Percentiles rank a stretch among this genome's conserved stretches.
These are phyloP conservation scores for Rubroshorea leprosula DNA, from an alignment of 345 rosid genomes.

Conservation along the genomic window DNA sequence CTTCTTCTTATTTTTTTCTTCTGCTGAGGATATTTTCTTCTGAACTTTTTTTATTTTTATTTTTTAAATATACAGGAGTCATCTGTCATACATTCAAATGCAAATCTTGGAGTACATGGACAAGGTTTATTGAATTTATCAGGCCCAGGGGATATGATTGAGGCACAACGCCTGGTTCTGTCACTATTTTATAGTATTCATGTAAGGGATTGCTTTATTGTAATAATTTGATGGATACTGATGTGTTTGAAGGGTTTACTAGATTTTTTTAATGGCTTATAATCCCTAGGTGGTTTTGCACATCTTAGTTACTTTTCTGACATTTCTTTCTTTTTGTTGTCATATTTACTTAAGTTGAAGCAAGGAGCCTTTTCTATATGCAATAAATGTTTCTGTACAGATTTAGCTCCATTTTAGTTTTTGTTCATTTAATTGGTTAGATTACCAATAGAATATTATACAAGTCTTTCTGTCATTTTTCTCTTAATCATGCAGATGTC, in stretches of 20 bases:
- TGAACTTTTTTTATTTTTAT: too few species aligned
- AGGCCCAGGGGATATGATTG: conserved; percentile 83
- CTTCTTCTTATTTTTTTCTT: conserved; percentile 7
- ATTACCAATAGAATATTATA: too few species aligned
- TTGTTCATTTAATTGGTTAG: too few species aligned
- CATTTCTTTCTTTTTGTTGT: too few species aligned
- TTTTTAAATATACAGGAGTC: conserved; percentile 67
- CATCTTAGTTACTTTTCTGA: too few species aligned
- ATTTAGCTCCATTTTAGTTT: too few species aligned
- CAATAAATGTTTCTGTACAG: too few species aligned
- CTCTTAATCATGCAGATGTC: too few species aligned
- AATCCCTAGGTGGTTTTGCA: neutral
- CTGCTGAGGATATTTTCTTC: too few species aligned
- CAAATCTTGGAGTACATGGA: conserved; percentile 95
- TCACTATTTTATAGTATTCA: conserved; percentile 86
- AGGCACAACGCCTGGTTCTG: conserved; percentile 92
- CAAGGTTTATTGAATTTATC: conserved; percentile 94
- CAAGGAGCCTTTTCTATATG: too few species aligned
- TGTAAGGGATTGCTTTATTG: conserved; percentile 43
- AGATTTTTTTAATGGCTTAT: neutral
- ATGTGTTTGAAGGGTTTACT: conserved; percentile 42
- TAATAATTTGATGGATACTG: conserved; percentile 7
- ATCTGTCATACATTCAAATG: conserved; percentile 89
- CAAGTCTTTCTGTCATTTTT: too few species aligned
- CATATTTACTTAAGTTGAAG: too few species aligned